Conservation (phyloP, 2,329 filamentous ascomycete species). For the Neoscytalidium dimidiatum region DNA sequence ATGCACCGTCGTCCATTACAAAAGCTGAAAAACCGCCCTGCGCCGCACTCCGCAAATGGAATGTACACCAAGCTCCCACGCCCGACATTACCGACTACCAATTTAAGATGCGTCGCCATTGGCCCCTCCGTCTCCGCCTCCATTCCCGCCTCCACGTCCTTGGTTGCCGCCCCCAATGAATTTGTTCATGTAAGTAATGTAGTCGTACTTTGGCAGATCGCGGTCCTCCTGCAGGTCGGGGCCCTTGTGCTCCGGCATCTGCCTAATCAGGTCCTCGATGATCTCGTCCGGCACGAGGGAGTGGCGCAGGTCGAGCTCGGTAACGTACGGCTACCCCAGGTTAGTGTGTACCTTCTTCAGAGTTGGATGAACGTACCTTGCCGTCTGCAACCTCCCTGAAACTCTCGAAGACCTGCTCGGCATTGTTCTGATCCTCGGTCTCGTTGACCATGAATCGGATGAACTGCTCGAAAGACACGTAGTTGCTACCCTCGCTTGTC, state of each 20-base stretch:
- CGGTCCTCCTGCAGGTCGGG: constrained; percentile 85
- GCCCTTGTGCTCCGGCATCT: constrained; percentile 82
- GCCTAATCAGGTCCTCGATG: constrained; percentile 85
- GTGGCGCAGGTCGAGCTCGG: constrained; percentile 93
- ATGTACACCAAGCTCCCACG: constrained; percentile 14
- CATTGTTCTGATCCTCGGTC: constrained; percentile 97
- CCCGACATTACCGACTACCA: not conserved
- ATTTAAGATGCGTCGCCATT: constrained; percentile 19
- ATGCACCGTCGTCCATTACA: constrained; percentile 12
- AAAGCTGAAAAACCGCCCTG: constrained; percentile 10
- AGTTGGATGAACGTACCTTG: constrained; percentile 57
- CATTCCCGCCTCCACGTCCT: constrained; percentile 21
- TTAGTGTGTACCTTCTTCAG: not conserved
- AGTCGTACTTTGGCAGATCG: constrained; percentile 86
- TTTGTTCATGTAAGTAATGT: constrained; percentile 95
- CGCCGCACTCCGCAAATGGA: constrained; percentile 9
- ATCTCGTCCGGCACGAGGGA: constrained; percentile 95
- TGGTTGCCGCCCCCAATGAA: constrained; percentile 41
- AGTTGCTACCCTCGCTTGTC: constrained; percentile 75
- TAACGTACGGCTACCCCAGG: constrained; percentile 75
- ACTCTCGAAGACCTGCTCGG: constrained; percentile 96
- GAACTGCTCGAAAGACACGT: constrained; percentile 97
- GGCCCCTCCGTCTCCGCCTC: constrained; percentile 23
- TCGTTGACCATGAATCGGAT: constrained; percentile 99
- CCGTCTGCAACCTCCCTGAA: constrained; percentile 97